Base-by-base conservation (phyloP, 495 filamentous ascomycete species). In the Aspergillus incahuasiensis region DNA sequence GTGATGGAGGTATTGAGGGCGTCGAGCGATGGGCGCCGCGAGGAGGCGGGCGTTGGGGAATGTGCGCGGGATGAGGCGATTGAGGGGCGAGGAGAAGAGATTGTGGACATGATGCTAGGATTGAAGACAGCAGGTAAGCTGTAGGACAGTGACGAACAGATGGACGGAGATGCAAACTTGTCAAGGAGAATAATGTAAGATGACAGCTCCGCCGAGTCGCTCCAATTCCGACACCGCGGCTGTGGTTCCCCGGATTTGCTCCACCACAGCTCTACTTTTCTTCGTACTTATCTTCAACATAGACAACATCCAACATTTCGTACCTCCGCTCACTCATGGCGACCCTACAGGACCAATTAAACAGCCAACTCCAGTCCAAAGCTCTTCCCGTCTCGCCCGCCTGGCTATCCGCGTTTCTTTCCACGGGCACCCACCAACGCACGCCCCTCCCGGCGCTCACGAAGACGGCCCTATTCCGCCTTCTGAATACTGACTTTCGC, bases 401-500 rank as follows among this genome's bases (percentile, higher is more conserved):
- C 20, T 82, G 78, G 78, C 63, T 82, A 15, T 61, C 68, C 55
- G 61, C 51, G 20, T 76, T 80, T 57, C 47, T 80, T 8, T 58
- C 68, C 6, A 35, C 32, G 6, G 32, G 32, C n/a, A 67, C 62
- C 8, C 60, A 63, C 35, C 69, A 74, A 45, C 74, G 78, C 57
- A 82, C 85, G 0, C 87, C 92, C 5, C 65, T 91, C 21, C 78
- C 84, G 13, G 84, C 87, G 12, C 78, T 97, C 16, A 74, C 85
- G 48, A 85, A 89, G 43, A 95, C 92, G 15, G 87, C 90, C 15
- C 80, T 87, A 40, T 86, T 88, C 65, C 92, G 92, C 49, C 68
- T 97, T 21, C 82, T 96, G 6, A 79, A 85, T 42, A 82, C 86
- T 20, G 88, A 97, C 74, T 79, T 96, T 43, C 84, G 84, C 5